Base-by-base conservation (phyloP, 2,329 filamentous ascomycete species). In the Ascochyta lentis region DNA sequence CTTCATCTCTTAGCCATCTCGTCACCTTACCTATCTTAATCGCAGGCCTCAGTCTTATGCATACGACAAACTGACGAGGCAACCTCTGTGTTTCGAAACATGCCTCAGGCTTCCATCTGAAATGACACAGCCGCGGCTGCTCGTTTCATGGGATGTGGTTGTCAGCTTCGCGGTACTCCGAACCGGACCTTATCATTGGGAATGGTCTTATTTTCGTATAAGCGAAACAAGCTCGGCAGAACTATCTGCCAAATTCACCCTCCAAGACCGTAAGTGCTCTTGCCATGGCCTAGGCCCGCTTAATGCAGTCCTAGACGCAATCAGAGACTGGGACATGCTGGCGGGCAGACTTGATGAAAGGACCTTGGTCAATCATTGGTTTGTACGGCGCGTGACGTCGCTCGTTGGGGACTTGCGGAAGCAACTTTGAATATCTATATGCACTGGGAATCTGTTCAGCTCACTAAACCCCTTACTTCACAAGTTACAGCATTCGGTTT, bases 1-100 rank as follows among this genome's bases (percentile, higher is more conserved):
- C 40, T 51, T 54, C 49, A 59, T 56, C 27, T 58, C 52, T 27
- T 51, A 42, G 45, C 34, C 19, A 58, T 42, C 31, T 45, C 24
- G 27, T 34, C 45, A 49, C 35, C 35, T 49, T 29, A 42, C 35
- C 37, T 13, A 9, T 24, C 23, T 19, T 38, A 27, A 43, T 47
- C 31, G 26, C 47, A 56, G 31, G 47, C 8, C 33, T 33, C 13
- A 10, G 12, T 34, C 22, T 51, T 37, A 56, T 56, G 53, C 46
- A 6, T 34, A 48, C 33, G 27, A 41, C 15, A 22, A 39, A 6
- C 27, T 23, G n/a, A 47, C 40, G 35, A 46, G 31, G 34, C 38
- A 27, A 44, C 37, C 16, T n/a, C 5, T 6, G 34, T 26, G 51
- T 60, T 58, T 58, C 48, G 39, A 57, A 58, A 55, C 44, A 10